A percentile compares a stretch with the other conserved stretches of the same genome.
Evolutionary conservation across 371 early-diverging fungal species (phyloP).

Genomic region (Mucor irregularis): DNA sequence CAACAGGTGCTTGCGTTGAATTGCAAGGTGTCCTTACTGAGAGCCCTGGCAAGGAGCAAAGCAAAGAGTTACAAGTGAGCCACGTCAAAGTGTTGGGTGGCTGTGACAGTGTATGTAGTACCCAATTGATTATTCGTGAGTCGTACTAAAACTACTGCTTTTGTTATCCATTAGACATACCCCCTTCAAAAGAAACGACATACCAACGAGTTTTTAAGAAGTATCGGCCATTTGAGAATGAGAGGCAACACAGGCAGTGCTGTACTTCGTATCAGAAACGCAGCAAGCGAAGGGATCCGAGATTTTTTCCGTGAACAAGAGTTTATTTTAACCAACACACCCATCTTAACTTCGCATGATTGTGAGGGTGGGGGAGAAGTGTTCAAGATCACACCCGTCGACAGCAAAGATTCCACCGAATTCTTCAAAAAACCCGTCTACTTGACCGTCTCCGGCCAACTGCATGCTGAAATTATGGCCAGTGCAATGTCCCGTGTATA

Average conservation of each 20-base stretch:
- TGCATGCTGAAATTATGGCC: conserved; percentile 85
- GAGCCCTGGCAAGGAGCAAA: conserved; percentile 76
- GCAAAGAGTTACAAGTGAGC: conserved; percentile 69
- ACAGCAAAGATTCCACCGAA: conserved; percentile 41
- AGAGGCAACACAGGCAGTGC: conserved; percentile 78
- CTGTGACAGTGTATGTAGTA: conserved; percentile 58
- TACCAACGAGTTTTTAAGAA: conserved; percentile 78
- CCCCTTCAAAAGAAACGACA: conserved; percentile 90
- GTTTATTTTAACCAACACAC: conserved; percentile 83
- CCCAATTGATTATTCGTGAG: too few species aligned
- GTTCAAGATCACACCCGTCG: conserved; percentile 56
- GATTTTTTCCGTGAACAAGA: conserved; percentile 74
- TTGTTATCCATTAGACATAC: conserved; percentile 57
- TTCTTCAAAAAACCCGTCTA: conserved; percentile 81
- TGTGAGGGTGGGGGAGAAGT: conserved; percentile 96
- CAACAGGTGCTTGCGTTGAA: conserved; percentile 74
- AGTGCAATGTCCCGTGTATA: conserved; percentile 81
- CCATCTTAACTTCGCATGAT: conserved; percentile 83
- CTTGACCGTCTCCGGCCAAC: conserved; percentile 88
- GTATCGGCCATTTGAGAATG: conserved; percentile 77
- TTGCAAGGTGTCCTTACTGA: conserved; percentile 62
- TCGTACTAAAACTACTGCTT: too few species aligned
- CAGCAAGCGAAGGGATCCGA: conserved; percentile 68
- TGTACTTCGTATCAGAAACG: conserved; percentile 69
- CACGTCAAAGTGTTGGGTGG: conserved; percentile 61